These are phyloP conservation scores for Filosporella fistucella DNA, from an alignment of 495 filamentous ascomycete species.

Conservation along the genomic window DNA sequence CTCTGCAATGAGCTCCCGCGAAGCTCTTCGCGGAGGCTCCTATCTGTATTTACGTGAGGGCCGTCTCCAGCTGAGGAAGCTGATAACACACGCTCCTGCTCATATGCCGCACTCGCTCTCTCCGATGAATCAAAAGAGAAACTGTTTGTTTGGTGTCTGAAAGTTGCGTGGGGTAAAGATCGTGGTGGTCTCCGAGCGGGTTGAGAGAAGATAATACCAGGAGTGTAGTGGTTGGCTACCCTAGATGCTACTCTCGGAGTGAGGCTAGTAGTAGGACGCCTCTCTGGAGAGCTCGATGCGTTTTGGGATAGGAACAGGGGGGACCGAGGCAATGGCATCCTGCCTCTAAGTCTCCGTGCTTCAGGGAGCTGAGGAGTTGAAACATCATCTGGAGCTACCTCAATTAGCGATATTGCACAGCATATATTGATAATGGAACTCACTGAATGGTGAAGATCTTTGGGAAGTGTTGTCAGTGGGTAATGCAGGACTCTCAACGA, in stretches of 20 bases:
- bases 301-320: slow-evolving; percentile 22
- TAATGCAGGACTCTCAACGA: slow-evolving; percentile 15
- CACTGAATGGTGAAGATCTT: slow-evolving; percentile 21
- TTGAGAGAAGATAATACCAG: slow-evolving; percentile 23
- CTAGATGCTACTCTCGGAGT: slow-evolving; percentile 16
- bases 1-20: slow-evolving; percentile 18
- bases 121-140: slow-evolving; percentile 25
- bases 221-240: slow-evolving; percentile 15
- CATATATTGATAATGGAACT: not conserved
- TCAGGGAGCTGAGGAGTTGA: slow-evolving; percentile 12
- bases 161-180: not conserved
- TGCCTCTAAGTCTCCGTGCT: slow-evolving; percentile 1
- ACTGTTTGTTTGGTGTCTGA: slow-evolving; percentile 24
- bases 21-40: slow-evolving; percentile 20
- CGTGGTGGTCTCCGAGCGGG: slow-evolving; percentile 14
- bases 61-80: slow-evolving; percentile 7
- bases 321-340: slow-evolving; percentile 17
- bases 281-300: slow-evolving; percentile 18
- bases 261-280: slow-evolving; percentile 10
- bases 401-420: not conserved
- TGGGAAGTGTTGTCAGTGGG: not conserved
- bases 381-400: slow-evolving; percentile 17
- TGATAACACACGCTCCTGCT: slow-evolving; percentile 19
- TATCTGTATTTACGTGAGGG: not conserved
- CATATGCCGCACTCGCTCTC: slow-evolving; percentile 24